These are phyloP conservation scores for Yamadazyma dendronema DNA, from an alignment of 1,139 yeast species.

Conservation along the genomic window DNA sequence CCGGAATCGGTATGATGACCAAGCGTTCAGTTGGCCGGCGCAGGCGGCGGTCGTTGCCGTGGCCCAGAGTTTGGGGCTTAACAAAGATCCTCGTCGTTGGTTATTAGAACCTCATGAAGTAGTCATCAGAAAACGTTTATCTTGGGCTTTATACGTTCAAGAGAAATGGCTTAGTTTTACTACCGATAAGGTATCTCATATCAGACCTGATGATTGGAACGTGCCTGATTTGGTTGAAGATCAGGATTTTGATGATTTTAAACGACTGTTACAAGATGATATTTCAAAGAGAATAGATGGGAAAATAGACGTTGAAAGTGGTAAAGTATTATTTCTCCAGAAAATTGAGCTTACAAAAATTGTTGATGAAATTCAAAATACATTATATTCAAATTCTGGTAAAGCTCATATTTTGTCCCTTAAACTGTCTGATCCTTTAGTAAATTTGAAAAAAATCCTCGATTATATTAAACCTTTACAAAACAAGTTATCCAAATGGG, in stretches of 20 bases:
- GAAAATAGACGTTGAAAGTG: constrained; percentile 11
- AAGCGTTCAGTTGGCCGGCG: constrained; percentile 14
- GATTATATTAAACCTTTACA: constrained; percentile 15
- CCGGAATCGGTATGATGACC: constrained; percentile 11
- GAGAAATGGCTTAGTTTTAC: constrained; percentile 17
- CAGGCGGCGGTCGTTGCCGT: constrained; percentile 14
- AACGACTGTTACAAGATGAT: not conserved
- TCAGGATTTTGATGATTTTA: constrained; percentile 11
- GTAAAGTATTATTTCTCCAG: constrained; percentile 12
- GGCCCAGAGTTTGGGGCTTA: constrained; percentile 13
- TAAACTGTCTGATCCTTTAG: constrained; percentile 8
- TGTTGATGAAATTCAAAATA: constrained; percentile 7
- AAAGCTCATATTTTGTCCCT: constrained; percentile 8
- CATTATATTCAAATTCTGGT: constrained; percentile 8
- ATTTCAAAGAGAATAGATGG: constrained; percentile 8
- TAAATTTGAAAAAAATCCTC: constrained; percentile 9
- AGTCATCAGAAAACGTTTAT: constrained; percentile 11
- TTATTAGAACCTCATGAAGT: constrained; percentile 12
- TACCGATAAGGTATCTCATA: constrained; percentile 13
- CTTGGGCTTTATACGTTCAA: constrained; percentile 16
- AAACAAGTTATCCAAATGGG: constrained; percentile 12
- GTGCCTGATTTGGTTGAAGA: constrained; percentile 9
- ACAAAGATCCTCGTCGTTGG: constrained; percentile 12
- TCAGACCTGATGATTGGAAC: constrained; percentile 12
- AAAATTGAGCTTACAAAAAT: constrained; percentile 13